phyloP scores from a whole-genome alignment of 345 rosid genomes.

The Aurinia saxatilis region DNA sequence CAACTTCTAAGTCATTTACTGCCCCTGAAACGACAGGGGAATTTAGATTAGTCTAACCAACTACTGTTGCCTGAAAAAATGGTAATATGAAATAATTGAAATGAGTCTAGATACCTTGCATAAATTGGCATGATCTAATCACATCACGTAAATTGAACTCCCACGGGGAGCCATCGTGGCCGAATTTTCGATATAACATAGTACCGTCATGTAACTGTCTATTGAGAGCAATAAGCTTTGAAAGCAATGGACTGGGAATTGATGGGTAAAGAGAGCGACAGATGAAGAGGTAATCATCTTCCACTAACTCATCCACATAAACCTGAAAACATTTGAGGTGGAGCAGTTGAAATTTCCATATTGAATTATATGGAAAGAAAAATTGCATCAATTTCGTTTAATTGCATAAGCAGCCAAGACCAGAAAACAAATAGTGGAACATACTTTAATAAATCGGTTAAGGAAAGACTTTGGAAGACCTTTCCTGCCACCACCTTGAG shows the following conservation, averaged over 20 bases:
- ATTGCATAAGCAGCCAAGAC: neutral
- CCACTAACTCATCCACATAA: conserved; percentile 80
- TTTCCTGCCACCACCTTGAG: conserved; percentile 98
- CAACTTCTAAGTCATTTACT: conserved; percentile 27
- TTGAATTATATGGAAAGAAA: neutral
- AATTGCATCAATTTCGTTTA: neutral
- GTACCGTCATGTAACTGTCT: conserved; percentile 73
- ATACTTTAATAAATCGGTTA: conserved; percentile 89
- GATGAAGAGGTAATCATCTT: conserved; percentile 76
- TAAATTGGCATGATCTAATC: conserved; percentile 74
- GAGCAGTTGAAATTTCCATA: neutral
- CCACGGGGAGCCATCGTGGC: conserved; percentile 94
- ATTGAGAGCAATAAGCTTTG: conserved; percentile 68
- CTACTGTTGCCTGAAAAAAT: neutral
- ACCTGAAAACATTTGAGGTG: conserved; percentile 46
- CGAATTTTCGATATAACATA: conserved; percentile 64
- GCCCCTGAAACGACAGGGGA: conserved; percentile 37
- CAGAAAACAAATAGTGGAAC: neutral
- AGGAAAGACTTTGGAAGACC: conserved; percentile 94
- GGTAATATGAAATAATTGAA: neutral
- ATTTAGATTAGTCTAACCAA: conserved; percentile 13
- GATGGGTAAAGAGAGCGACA: conserved; percentile 72
- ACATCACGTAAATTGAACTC: conserved; percentile 97
- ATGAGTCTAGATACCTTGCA: conserved; percentile 46
- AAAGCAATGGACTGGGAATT: conserved; percentile 54